These are phyloP conservation scores for Mitragyna speciosa DNA, from an alignment of 257 asterid species.

Conservation along the genomic window DNA sequence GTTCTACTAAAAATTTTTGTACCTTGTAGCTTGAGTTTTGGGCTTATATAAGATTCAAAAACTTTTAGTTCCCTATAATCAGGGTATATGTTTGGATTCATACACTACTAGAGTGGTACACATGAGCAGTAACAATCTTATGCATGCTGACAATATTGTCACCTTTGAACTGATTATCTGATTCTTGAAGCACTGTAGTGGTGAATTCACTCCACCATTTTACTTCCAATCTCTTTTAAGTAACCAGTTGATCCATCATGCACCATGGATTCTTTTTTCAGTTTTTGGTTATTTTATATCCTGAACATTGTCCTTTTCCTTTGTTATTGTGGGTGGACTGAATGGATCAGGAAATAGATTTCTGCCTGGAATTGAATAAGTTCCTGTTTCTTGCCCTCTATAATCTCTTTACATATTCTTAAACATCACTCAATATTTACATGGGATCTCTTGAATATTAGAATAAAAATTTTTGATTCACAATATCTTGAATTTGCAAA, in stretches of 20 bases:
- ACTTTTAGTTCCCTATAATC: no score
- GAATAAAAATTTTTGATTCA: background rate
- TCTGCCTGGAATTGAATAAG: background rate
- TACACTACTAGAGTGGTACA: background rate
- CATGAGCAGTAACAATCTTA: no score
- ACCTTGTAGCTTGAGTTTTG: no score
- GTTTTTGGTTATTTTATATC: background rate
- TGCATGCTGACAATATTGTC: background rate
- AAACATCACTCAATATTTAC: no score
- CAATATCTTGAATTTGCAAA: background rate
- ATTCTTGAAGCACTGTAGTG: background rate
- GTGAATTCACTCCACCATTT: background rate
- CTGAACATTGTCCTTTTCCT: background rate
- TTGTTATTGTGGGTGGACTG: background rate
- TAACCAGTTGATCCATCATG: background rate
- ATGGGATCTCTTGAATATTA: no score
- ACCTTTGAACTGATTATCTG: background rate
- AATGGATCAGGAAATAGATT: background rate
- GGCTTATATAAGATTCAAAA: no score
- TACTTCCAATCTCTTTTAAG: background rate
- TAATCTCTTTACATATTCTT: no score
- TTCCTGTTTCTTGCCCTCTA: background rate
- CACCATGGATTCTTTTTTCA: no score
- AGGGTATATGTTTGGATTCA: background rate
- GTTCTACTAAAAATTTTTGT: background rate